Evolutionary conservation across 495 filamentous ascomycete genomes (phyloP), one percentile per base, ranked within the genome.

Genomic region (Cercophora newfieldiana): DNA sequence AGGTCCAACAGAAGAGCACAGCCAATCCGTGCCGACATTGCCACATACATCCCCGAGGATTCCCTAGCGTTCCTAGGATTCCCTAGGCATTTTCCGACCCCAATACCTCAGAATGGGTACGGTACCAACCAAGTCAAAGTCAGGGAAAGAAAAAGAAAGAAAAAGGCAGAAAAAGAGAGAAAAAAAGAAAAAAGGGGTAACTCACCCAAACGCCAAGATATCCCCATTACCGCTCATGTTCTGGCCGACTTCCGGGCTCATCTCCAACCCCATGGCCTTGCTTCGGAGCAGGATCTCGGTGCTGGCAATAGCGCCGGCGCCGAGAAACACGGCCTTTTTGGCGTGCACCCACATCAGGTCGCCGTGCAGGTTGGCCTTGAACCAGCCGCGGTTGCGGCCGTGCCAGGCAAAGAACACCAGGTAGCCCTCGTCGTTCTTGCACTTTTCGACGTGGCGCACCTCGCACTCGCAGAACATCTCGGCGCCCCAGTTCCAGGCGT

Each of bases 401-500:
- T 89, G 86, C 85, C 86, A 90, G 10, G 87, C 83, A 69, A 88
- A 90, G 73, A 86, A 87, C 19, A 90, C 75, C 14, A 87, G 75
- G 69, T 89, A 90, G 16, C 88, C 86, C 2, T 77, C 75, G 31
- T 78, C 72, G 6, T 78, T 69, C 12, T 79, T 77, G 55, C 79
- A 77, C 64, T 86, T 82, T 59, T 86, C 83, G 69, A 91, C 79
- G 68, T 90, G 86, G 63, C 86, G 80, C 33, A 90, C 87, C 73
- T 90, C 88, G 63, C 87, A 89, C 68, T 89, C 82, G 68, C 88
- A 91, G 69, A 91, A 91, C 69, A 91, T 85, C 69, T 91, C 87
- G 31, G 89, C 87, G 22, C 87, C 89, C 86, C 87, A 89, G 72
- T 90, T 89, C 89, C 88, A 91, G 24, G 89, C 87, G 73, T 91